Base-by-base conservation (phyloP, 169 alveolate species). In the Plasmodium gonderi region DNA sequence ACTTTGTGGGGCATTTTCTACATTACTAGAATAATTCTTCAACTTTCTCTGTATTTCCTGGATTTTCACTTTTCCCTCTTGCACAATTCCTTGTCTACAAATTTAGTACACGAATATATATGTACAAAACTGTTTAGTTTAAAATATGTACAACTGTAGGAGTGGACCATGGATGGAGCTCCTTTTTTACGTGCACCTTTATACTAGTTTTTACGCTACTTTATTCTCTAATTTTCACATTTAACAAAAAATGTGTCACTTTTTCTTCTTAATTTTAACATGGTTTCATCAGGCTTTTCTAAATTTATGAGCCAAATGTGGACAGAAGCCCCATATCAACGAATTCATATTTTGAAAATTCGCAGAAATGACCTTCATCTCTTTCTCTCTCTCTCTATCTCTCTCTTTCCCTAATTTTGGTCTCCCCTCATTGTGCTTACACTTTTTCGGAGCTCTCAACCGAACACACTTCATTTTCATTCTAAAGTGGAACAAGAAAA, bases 401-500 rank as follows among this genome's bases (percentile, higher is more conserved):
- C 9, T 47, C 3, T 78, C 4, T 17, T 20, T 20, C 3, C 33
- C 49, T 2, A 51, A 5, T 26, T 47, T 69, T 54, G 40, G n/a
- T 60, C 23, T 33, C 76, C 31, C 67, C 49, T 14, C 67, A 23
- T 38, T 65, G 40, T 75, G 12, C 92, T 74, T 85, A 85, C 92
- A 85, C 92, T 54, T 75, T 74, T n/a, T 85, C 87, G 17, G 92
- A 85, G 47, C 87, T 85, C 47, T 85, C 92, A 75, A 85, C 79
- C 44, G 92, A 85, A 42, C 87, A 85, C 3, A 38, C 68, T 85
- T 85, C 92, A 75, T 85, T 38, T 20, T 74, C 68, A 75, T 75
- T 85, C 92, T 85, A 33, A 17, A 60, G 40, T 38, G 68, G 45
- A 3, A 12, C 4, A 20, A n/a, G 67, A 26, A 75, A 72, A 72